phyloP scores from a whole-genome alignment of 2,329 filamentous ascomycete genomes.

The Amauroascus verrucosus region DNA sequence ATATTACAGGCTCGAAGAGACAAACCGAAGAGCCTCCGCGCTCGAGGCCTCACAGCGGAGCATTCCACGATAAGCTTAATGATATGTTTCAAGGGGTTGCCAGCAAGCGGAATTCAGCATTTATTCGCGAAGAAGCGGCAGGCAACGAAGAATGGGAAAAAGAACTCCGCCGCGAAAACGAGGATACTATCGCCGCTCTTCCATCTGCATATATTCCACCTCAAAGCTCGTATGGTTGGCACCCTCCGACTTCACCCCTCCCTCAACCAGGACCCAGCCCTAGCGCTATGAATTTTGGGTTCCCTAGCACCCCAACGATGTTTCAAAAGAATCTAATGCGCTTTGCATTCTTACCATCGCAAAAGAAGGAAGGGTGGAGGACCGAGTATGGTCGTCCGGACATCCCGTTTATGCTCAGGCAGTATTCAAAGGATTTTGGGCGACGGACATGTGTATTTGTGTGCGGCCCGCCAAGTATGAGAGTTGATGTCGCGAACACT shows the following conservation, averaged over 20 bases:
- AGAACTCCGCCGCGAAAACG: constrained; percentile 68
- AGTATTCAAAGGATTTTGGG: constrained; percentile 73
- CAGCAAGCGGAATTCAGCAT: constrained; percentile 71
- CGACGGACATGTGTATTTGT: constrained; percentile 81
- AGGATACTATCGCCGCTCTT: constrained; percentile 74
- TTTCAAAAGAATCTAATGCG: constrained; percentile 85
- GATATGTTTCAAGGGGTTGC: constrained; percentile 79
- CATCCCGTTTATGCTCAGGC: constrained; percentile 72
- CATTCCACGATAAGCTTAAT: constrained; percentile 78
- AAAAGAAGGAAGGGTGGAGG: constrained; percentile 63
- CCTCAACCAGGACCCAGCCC: constrained; percentile 12
- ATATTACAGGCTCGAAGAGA: constrained; percentile 69
- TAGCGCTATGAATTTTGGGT: constrained; percentile 58
- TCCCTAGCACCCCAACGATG: constrained; percentile 71
- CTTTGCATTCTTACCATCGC: constrained; percentile 63
- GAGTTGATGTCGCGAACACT: constrained; percentile 75
- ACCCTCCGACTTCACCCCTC: constrained; percentile 16
- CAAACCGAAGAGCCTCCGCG: constrained; percentile 35
- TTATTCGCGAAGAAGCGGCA: constrained; percentile 71
- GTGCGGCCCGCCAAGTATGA: constrained; percentile 78
- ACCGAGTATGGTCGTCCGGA: constrained; percentile 89
- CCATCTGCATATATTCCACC: constrained; percentile 42
- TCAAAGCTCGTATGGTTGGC: constrained; percentile 9
- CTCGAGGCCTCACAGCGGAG: constrained; percentile 55
- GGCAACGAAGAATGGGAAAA: constrained; percentile 63